phyloP scores from a whole-genome alignment of 2,329 filamentous ascomycete species.

The Apiospora aurea region DNA sequence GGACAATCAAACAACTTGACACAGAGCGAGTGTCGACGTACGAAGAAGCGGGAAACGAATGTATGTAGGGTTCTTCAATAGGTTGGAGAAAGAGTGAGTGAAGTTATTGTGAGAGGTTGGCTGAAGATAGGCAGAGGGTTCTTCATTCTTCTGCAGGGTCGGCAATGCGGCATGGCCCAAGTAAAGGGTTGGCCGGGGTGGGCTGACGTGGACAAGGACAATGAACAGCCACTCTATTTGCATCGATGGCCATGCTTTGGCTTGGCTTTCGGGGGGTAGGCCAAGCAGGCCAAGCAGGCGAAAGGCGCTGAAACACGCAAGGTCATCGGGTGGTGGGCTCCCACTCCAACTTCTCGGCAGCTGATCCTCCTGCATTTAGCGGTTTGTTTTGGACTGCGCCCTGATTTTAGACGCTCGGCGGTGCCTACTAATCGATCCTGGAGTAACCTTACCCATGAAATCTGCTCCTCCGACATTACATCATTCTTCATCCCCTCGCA shows the following conservation, averaged over 20 bases:
- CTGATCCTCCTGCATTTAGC: background rate
- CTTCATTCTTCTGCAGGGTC: background rate
- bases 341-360: background rate
- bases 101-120: slow-evolving; percentile 14
- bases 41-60: background rate
- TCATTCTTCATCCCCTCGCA: background rate
- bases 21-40: background rate
- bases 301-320: slow-evolving; percentile 12
- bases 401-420: slow-evolving; percentile 2
- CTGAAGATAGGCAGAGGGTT: background rate
- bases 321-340: slow-evolving; percentile 1
- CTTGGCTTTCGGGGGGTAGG: background rate
- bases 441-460: slow-evolving; percentile 19
- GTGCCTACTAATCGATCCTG: background rate
- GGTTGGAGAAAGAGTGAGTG: background rate
- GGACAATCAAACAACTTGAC: background rate
- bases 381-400: background rate
- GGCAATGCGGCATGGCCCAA: background rate
- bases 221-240: slow-evolving; percentile 3
- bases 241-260: background rate
- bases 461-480: background rate
- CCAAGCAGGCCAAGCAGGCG: background rate
- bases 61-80: background rate
- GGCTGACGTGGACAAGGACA: slow-evolving; percentile 21
- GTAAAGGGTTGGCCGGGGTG: background rate